Evolutionary conservation across 495 filamentous ascomycete species (phyloP), one percentile per base, ranked within the genome.

Genomic region (Podospora anserina): DNA sequence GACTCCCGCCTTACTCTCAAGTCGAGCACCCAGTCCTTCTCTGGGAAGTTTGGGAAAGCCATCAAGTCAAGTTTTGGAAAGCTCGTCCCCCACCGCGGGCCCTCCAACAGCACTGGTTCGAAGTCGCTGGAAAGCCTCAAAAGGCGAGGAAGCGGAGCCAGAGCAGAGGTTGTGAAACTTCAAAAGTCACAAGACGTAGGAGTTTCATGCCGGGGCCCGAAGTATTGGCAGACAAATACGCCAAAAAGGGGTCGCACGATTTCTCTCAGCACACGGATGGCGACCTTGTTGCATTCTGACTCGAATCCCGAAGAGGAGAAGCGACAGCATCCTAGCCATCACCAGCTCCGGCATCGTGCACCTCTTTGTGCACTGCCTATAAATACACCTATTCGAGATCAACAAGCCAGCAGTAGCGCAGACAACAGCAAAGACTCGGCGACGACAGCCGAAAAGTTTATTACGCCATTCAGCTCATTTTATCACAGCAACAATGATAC

Each of bases 41-140:
- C 78, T 15, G 66, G 73, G 26, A 75, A 75, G 30, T 60, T 82
- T 11, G 68, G 78, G 3, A 77, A 69, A 61, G 77, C 70, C 30
- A 65, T 82, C 23, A 78, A 78, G 68, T 76, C 62, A 18, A 63
- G 78, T 11, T 58, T 79, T 49, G 74, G 68, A 55, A 79, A 71
- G 39, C 72, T 81, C 18, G 69, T 79, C n/a, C 66, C 66, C 19
- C 57, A 66, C 57, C 67, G 71, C 28, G 59, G 19, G 18, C 71
- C 69, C 34, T 58, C 68, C 34, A 65, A 57, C 56, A 60, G 55
- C 63, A 53, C 54, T 60, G 63, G 61, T 19, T 61, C 69, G 5
- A 64, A 30, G 59, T 63, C 56, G 1, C 16, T 62, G 19, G 67
- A 63, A 44, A 63, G 44, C 9, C 60, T 44, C 7, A 32, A 49